phyloP scores from a whole-genome alignment of 345 rosid species.

The Eucalyptus shirleyi region DNA sequence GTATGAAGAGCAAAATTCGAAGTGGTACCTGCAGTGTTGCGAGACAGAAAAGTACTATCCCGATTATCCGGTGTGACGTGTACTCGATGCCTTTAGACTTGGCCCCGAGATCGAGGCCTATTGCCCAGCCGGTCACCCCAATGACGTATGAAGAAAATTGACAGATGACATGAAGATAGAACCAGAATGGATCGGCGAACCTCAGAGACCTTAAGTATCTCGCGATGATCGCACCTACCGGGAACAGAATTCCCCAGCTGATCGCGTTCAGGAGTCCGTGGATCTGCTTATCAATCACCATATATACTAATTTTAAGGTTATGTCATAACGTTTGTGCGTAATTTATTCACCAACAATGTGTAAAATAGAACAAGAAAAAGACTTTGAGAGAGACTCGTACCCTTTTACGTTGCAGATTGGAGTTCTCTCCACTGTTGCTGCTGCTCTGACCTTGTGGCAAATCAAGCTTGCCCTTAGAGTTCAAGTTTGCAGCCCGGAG shows the following conservation, averaged over 20 bases:
- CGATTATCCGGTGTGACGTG: conserved; percentile 43
- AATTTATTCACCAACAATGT: neutral
- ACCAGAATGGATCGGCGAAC: conserved; percentile 84
- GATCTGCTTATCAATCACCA: conserved; percentile 21
- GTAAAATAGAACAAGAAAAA: neutral
- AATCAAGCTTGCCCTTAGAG: conserved; percentile 4
- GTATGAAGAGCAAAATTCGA: neutral
- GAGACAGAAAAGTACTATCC: conserved; percentile 51
- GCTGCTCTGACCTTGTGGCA: neutral
- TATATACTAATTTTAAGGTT: neutral
- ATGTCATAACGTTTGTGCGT: neutral
- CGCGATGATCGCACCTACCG: conserved; percentile 51
- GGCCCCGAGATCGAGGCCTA: conserved; percentile 70
- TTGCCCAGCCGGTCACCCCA: conserved; percentile 89
- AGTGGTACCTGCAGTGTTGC: conserved; percentile 64
- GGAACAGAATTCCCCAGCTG: conserved; percentile 87
- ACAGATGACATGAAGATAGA: conserved; percentile 62
- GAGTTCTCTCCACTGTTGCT: neutral
- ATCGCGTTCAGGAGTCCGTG: conserved; percentile 81
- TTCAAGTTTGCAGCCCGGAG: conserved; percentile 4
- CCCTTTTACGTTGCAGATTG: neutral
- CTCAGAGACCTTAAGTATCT: conserved; percentile 55
- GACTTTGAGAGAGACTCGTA: neutral
- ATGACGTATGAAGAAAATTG: conserved; percentile 60
- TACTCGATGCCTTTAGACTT: conserved; percentile 39